Evolutionary conservation across 2,329 filamentous ascomycete species (phyloP).

Genomic region (Blastomyces gilchristii): DNA sequence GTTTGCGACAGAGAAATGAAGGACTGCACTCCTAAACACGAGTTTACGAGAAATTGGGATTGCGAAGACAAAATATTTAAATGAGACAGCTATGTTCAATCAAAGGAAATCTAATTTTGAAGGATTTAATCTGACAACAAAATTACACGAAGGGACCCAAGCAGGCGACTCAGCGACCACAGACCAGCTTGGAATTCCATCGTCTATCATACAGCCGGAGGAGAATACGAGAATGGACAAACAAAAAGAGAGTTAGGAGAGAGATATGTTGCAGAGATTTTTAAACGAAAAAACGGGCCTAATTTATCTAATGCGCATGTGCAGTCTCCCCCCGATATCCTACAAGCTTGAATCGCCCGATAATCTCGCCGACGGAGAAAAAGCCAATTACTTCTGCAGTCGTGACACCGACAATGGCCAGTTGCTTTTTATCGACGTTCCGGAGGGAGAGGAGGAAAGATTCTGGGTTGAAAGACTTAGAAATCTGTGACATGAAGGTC

Average conservation of each 20-base stretch:
- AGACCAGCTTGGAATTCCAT: slow-evolving; percentile 36
- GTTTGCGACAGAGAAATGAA: not conserved
- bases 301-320: slow-evolving; percentile 29
- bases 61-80: not conserved
- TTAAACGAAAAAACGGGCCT: not conserved
- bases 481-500: slow-evolving; percentile 40
- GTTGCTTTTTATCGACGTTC: slow-evolving; percentile 60
- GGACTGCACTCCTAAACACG: not conserved
- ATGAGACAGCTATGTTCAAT: not conserved
- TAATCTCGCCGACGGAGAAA: slow-evolving; percentile 96
- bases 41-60: not conserved
- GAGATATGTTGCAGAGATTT: slow-evolving; percentile 17
- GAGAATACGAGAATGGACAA: slow-evolving; percentile 25
- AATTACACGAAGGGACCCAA: not conserved
- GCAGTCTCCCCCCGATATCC: slow-evolving; percentile 68
- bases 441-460: slow-evolving; percentile 44
- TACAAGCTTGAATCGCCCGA: slow-evolving; percentile 88
- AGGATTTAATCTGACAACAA: slow-evolving; percentile 2
- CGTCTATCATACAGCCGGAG: slow-evolving; percentile 39
- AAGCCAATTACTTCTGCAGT: slow-evolving; percentile 83
- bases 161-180: slow-evolving; percentile 23
- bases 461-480: slow-evolving; percentile 16
- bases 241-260: slow-evolving; percentile 21
- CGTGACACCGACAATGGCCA: slow-evolving; percentile 65
- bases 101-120: slow-evolving; percentile 6